Evolutionary conservation across 805 yeast species (phyloP), one percentile per base, ranked within the genome.

Genomic region (Spathaspora arborariae): DNA sequence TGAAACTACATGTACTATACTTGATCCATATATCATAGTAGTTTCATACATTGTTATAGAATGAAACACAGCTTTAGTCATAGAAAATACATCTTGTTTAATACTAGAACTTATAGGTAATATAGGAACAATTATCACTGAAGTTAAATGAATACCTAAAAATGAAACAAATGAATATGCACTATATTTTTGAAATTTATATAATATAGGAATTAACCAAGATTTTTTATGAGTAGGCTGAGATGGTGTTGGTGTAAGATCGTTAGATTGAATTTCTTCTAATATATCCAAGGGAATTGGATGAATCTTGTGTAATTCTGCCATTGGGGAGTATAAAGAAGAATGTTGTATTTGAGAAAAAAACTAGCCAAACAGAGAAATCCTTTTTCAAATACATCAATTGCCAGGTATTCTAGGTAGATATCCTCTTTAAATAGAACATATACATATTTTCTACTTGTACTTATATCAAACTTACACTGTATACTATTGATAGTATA

Each of bases 1-100:
- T 41, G 82, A 64, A 1, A 65, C 22, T 1, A 85, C 66, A 56
- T 86, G 94, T 2, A 63, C 51, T 0, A 65, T 57, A 1, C 72
- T 62, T 0, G 82, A 63, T 0, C 78, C 82, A 51, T 67, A 68
- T 0, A 83, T 68, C n/a, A 78, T 53, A 0, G 68, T 45, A 6
- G 59, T 58, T 56, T 85, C 92, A 11, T 81, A 62, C 1, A 64
- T 52, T 0, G 82, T 74, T 0, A 72, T 66, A 7, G 56, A 48
- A 47, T 82, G 86, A 58, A 85, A 86, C 0, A 86, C 54, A 15
- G 80, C 75, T 34, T 92, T 69, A 0, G 81, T 80, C 65, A 82
- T 68, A 51, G 82, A 77, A 43, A 86, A 67, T 26, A 80, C 52
- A 44, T 82, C 84, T 44, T 82, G 76, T 2, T 79, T 76, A 2